Evolutionary conservation across 2,329 filamentous ascomycete species (phyloP).

Genomic region (Paraconiothyrium sp.): DNA sequence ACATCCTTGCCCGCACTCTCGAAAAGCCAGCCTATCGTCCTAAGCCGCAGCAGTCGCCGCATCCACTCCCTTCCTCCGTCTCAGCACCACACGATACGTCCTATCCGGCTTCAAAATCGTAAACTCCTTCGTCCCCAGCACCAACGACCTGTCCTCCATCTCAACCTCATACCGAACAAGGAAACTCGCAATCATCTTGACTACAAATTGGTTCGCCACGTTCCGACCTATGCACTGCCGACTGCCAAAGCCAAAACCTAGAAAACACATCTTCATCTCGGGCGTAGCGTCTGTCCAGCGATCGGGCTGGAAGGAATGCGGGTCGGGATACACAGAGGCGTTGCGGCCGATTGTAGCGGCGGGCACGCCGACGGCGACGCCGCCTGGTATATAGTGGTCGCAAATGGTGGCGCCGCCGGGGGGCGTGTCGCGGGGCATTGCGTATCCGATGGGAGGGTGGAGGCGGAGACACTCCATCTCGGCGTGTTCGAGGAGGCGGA

Average conservation of each 20-base stretch:
- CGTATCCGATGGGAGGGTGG: slow-evolving; percentile 26
- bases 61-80: background rate
- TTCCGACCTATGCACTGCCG: slow-evolving; percentile 28
- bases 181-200: slow-evolving; percentile 27
- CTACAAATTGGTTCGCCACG: slow-evolving; percentile 27
- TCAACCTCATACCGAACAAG: slow-evolving; percentile 22
- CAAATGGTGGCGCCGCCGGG: slow-evolving; percentile 20
- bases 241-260: slow-evolving; percentile 27
- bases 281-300: slow-evolving; percentile 19
- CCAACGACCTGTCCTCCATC: slow-evolving; percentile 21
- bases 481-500: slow-evolving; percentile 25
- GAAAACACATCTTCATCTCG: slow-evolving; percentile 26
- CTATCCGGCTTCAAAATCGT: slow-evolving; percentile 28
- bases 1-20: too few relatives aligned
- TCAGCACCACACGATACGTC: slow-evolving; percentile 21
- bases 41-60: background rate
- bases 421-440: slow-evolving; percentile 28
- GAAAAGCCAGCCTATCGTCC: background rate
- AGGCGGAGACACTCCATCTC: slow-evolving; percentile 26
- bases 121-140: slow-evolving; percentile 28
- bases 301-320: slow-evolving; percentile 21
- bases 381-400: slow-evolving; percentile 22
- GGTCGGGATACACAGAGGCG: slow-evolving; percentile 18
- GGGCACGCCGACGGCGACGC: slow-evolving; percentile 26
- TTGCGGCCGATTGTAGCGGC: slow-evolving; percentile 25